Conservation (phyloP, 108 stramenopile species). For the Craspedostauros australis region DNA sequence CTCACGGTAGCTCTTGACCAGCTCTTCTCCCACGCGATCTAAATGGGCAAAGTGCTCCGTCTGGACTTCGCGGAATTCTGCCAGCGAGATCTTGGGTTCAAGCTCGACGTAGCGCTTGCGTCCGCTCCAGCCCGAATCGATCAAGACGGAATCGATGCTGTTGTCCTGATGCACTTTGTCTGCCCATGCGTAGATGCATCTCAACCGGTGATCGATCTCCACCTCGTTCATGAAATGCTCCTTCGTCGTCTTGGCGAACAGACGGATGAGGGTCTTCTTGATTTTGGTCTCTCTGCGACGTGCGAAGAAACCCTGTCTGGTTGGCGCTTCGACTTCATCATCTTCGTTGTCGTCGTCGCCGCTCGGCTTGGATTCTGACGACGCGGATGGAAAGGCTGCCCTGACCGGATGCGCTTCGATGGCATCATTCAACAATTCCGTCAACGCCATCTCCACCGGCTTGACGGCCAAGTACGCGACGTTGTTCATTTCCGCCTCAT, state of each 20-base stretch:
- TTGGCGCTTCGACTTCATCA: not conserved
- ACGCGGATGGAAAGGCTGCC: not conserved
- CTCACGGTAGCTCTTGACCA: slow-evolving; percentile 68
- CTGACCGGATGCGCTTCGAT: slow-evolving; percentile 18
- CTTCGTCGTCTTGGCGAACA: slow-evolving; percentile 43
- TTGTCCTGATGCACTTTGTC: slow-evolving; percentile 82
- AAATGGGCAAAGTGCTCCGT: slow-evolving; percentile 69
- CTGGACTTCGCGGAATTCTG: slow-evolving; percentile 80
- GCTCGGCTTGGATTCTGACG: not conserved
- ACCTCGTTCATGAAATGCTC: slow-evolving; percentile 78
- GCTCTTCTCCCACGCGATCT: slow-evolving; percentile 69
- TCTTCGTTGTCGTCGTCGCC: no score
- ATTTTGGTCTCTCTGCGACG: slow-evolving; percentile 47
- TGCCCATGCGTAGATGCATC: slow-evolving; percentile 89
- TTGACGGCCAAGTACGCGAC: slow-evolving; percentile 51
- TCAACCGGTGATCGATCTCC: slow-evolving; percentile 77
- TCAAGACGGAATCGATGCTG: slow-evolving; percentile 64
- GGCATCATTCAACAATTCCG: slow-evolving; percentile 26
- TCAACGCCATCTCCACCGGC: slow-evolving; percentile 51
- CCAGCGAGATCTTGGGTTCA: slow-evolving; percentile 68
- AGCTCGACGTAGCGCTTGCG: slow-evolving; percentile 87
- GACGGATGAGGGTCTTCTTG: slow-evolving; percentile 44
- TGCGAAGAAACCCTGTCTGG: slow-evolving; percentile 47
- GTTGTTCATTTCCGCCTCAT: slow-evolving; percentile 77
- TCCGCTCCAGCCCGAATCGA: slow-evolving; percentile 58